A percentile compares a stretch with the other conserved stretches of the same genome.
These are phyloP conservation scores for Aureobasidium vineae DNA, from an alignment of 2,329 filamentous ascomycete genomes.

Conservation along the genomic window DNA sequence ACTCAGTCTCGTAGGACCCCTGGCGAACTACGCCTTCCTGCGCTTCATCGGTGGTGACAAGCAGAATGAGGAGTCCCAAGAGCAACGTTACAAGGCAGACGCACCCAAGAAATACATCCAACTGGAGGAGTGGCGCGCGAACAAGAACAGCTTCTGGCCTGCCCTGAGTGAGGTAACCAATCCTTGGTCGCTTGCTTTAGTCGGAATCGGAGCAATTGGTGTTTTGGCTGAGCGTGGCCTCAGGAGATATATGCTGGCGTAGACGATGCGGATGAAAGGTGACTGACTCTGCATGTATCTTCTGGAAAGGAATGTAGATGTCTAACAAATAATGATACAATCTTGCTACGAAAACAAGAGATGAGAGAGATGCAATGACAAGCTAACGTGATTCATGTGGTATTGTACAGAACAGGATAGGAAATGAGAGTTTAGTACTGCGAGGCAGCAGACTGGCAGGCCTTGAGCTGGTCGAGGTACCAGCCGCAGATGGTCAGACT, in stretches of 20 bases:
- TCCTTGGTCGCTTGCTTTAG: conserved; percentile 56
- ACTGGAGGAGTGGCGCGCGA: conserved; percentile 51
- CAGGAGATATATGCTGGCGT: conserved; percentile 30
- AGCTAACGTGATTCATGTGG: conserved; percentile 16
- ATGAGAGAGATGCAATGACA: conserved; percentile 3
- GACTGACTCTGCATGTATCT: conserved; percentile 1
- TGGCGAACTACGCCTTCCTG: conserved; percentile 60
- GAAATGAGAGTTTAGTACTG: conserved; percentile 45
- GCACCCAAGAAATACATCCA: conserved; percentile 54
- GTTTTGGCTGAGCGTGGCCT: conserved; percentile 49
- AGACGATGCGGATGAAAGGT: conserved; percentile 20
- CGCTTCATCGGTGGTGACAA: conserved; percentile 58
- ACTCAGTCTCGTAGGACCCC: conserved; percentile 54
- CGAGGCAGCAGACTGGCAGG: conserved; percentile 49
- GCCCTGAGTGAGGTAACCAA: conserved; percentile 51
- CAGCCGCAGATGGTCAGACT: conserved; percentile 96
- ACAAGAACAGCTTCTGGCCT: conserved; percentile 63
- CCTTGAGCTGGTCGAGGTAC: conserved; percentile 91
- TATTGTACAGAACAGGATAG: conserved; percentile 15
- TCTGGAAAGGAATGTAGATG: not conserved
- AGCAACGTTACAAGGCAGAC: conserved; percentile 52
- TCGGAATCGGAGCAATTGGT: conserved; percentile 52
- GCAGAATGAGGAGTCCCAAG: conserved; percentile 54
- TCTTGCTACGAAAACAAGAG: conserved; percentile 10
- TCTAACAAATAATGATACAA: conserved; percentile 19